phyloP scores from a whole-genome alignment of 139 green algal genomes.

The Chlorella vulgaris region DNA sequence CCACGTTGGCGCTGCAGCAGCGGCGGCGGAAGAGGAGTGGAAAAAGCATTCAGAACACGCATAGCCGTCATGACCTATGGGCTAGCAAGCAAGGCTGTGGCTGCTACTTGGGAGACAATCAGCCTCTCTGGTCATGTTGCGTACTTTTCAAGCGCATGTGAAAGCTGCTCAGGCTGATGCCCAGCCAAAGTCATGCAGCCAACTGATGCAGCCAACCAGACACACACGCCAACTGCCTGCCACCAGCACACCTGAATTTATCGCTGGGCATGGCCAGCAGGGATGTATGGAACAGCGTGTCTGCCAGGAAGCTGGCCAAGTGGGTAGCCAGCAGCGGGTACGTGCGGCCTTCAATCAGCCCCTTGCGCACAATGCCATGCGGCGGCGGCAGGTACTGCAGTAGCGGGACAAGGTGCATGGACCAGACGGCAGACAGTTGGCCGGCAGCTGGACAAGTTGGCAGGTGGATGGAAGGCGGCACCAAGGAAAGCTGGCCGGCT shows the following conservation, averaged over 20 bases:
- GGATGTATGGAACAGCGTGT: slow-evolving; percentile 89
- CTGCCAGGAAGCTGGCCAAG: slow-evolving; percentile 76
- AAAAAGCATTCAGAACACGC: not conserved
- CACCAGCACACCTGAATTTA: slow-evolving; percentile 44
- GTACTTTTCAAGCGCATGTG: too few species aligned
- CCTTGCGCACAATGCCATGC: slow-evolving; percentile 82
- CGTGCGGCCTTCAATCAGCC: slow-evolving; percentile 65
- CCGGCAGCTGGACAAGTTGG: not conserved
- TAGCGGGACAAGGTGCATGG: not conserved
- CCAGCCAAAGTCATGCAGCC: too few species aligned
- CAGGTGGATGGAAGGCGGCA: not conserved
- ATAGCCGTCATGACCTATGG: too few species aligned
- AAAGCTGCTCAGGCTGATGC: too few species aligned
- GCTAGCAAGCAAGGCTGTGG: too few species aligned
- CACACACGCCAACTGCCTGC: too few species aligned
- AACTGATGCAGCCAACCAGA: not conserved
- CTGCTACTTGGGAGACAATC: too few species aligned
- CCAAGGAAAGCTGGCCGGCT: not conserved
- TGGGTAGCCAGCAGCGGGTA: slow-evolving; percentile 80
- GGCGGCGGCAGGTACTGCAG: slow-evolving; percentile 83
- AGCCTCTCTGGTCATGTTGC: too few species aligned
- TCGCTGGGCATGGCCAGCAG: slow-evolving; percentile 67
- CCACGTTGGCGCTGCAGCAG: slow-evolving; percentile 45
- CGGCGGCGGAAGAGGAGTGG: not conserved
- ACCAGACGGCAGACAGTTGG: not conserved